These are phyloP conservation scores for Datura wrightii DNA, from an alignment of 257 asterid genomes.

Conservation along the genomic window DNA sequence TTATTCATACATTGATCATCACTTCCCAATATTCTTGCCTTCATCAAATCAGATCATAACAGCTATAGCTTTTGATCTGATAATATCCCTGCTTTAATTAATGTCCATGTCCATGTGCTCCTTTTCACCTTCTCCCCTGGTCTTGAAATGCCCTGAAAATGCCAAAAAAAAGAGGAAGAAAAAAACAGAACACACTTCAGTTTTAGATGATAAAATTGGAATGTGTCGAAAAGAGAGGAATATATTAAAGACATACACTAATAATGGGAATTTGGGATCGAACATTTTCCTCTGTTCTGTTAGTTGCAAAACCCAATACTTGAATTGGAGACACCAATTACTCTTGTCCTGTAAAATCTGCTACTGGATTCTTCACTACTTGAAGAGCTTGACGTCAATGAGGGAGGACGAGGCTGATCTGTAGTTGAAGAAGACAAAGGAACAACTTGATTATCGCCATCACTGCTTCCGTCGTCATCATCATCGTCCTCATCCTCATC, in stretches of 20 bases:
- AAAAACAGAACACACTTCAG: not conserved
- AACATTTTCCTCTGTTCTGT: constrained; percentile 19
- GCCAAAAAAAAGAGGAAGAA: not conserved
- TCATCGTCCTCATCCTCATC: not conserved
- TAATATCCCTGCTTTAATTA: constrained; percentile 9
- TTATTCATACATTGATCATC: constrained; percentile 12
- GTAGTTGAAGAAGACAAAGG: constrained; percentile 50
- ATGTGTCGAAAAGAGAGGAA: not conserved
- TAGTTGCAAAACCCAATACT: constrained; percentile 32
- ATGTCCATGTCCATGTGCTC: constrained; percentile 51
- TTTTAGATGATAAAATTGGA: not conserved
- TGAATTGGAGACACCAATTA: constrained; percentile 31
- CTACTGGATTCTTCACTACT: constrained; percentile 46
- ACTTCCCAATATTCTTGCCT: not conserved
- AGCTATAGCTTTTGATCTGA: not conserved
- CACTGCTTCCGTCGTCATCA: not conserved
- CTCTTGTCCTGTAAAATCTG: constrained; percentile 39
- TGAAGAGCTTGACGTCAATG: constrained; percentile 50
- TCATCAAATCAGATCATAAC: constrained; percentile 32
- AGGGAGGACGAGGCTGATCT: constrained; percentile 38
- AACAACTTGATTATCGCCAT: constrained; percentile 79
- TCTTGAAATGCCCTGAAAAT: constrained; percentile 35
- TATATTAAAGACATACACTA: constrained; percentile 34
- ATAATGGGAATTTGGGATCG: constrained; percentile 28
- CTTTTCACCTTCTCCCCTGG: constrained; percentile 32